Evolutionary conservation across 495 filamentous ascomycete genomes (phyloP), one percentile per base, ranked within the genome.

Genomic region (Aspergillus conjunctus): DNA sequence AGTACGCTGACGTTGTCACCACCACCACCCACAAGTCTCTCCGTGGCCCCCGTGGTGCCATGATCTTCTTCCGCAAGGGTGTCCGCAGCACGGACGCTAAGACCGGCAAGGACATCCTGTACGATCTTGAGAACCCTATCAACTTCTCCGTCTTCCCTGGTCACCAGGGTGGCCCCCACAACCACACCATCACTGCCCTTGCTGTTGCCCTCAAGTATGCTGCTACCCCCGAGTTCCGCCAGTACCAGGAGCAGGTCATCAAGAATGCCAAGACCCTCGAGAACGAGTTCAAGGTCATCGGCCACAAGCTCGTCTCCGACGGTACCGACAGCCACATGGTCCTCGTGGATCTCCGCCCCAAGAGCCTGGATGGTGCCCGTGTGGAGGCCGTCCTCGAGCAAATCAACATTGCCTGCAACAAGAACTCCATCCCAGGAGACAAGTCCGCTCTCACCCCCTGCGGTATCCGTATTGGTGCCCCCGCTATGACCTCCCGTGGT

Each of bases 31-130:
- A 99, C 87, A 99, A 99, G 86, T 97, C 93, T 52, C 90, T 99
- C 68, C 91, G 95, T 81, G 95, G 95, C 54, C 95, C 95, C 56
- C 90, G 95, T 78, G 95, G 95, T 73, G 95, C 95, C 72, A 99
- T 99, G 95, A 99, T 99, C 79, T 99, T 99, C 85, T 99, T 91
- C 87, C 91, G 95, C 70, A 95, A 93, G 79, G 95, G 95, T 69
- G 90, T 97, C 54, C 87, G 93, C 67, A 89, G 86, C 71, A 86
- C 86, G 48, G 91, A 98, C 72, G 79, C 88, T 73, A 98, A 97
- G 86, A 84, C 85, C 56, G 90, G 91, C 66, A 94, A 97, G 82
- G 87, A 97, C 76, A 86, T 85, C 63, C 70, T 92, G 70, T 99
- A 97, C 71, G 92, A 99, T 72, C 87, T 99, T 39, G 95, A 98